phyloP scores from a whole-genome alignment of 2,329 filamentous ascomycete genomes.

The Arthroderma sp. region DNA sequence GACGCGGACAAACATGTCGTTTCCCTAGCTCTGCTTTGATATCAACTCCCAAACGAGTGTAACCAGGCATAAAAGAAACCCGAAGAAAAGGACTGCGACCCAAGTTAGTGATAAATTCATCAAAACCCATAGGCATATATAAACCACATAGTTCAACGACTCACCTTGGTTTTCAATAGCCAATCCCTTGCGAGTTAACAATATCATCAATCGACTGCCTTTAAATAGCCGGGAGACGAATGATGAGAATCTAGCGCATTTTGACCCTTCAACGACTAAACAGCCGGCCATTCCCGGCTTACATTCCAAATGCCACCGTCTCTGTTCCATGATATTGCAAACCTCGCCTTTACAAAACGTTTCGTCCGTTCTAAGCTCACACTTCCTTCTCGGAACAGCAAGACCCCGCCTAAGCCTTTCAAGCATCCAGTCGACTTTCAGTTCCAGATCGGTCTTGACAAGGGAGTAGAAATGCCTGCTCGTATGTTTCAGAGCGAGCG shows the following conservation, averaged over 20 bases:
- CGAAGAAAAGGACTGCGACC: not conserved
- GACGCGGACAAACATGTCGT: no score
- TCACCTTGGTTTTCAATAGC: constrained; percentile 5
- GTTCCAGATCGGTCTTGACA: constrained; percentile 50
- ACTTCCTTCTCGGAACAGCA: constrained; percentile 47
- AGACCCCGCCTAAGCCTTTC: constrained; percentile 50
- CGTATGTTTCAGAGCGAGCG: constrained; percentile 56
- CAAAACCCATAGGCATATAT: no score
- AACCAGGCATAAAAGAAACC: not conserved
- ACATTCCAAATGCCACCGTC: constrained; percentile 30
- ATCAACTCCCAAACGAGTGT: not conserved
- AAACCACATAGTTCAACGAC: not conserved
- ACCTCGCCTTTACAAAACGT: constrained; percentile 30
- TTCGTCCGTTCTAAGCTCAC: constrained; percentile 30
- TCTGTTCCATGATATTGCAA: constrained; percentile 28
- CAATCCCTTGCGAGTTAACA: not conserved
- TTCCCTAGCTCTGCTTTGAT: no score
- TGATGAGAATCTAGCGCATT: constrained; percentile 7
- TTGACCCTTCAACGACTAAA: constrained; percentile 24
- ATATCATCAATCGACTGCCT: constrained; percentile 1
- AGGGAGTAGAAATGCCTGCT: constrained; percentile 50
- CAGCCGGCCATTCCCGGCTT: constrained; percentile 20
- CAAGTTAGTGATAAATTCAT: no score
- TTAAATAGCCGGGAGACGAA: not conserved
- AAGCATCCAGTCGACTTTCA: constrained; percentile 59